Conservation (phyloP, 1,139 yeast species). For the Saccharomyces uvarum region DNA sequence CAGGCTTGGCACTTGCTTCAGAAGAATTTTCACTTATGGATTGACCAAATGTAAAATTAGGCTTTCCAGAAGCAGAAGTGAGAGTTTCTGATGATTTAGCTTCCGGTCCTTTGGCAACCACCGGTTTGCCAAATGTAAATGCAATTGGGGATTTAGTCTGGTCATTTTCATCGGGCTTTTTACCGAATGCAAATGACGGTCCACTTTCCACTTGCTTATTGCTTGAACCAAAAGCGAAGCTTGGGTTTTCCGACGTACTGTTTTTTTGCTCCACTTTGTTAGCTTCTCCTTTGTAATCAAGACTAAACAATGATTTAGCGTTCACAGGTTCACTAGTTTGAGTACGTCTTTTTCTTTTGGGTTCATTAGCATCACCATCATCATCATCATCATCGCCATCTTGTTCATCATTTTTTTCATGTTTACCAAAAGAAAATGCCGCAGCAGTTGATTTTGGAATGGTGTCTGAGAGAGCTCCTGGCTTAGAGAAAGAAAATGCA, state of each 20-base stretch:
- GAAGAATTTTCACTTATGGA: neutral
- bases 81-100: neutral
- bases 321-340: constrained; percentile 2
- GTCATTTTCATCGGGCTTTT: neutral
- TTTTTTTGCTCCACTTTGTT: neutral
- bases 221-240: neutral
- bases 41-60: constrained; percentile 5
- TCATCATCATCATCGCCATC: neutral
- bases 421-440: constrained; percentile 2
- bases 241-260: neutral
- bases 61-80: constrained; percentile 1
- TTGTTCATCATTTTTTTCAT: neutral
- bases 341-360: constrained; percentile 11
- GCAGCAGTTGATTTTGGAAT: neutral
- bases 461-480: neutral
- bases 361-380: constrained; percentile 6
- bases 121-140: neutral
- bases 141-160: neutral
- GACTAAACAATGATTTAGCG: neutral
- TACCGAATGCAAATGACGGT: neutral
- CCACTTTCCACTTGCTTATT: neutral
- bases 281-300: constrained; percentile 1
- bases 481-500: neutral
- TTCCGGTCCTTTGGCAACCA: neutral
- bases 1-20: neutral